These are phyloP conservation scores for Cystobasidium onofrii DNA, from an alignment of 768 basidiomycete species.

Conservation along the genomic window DNA sequence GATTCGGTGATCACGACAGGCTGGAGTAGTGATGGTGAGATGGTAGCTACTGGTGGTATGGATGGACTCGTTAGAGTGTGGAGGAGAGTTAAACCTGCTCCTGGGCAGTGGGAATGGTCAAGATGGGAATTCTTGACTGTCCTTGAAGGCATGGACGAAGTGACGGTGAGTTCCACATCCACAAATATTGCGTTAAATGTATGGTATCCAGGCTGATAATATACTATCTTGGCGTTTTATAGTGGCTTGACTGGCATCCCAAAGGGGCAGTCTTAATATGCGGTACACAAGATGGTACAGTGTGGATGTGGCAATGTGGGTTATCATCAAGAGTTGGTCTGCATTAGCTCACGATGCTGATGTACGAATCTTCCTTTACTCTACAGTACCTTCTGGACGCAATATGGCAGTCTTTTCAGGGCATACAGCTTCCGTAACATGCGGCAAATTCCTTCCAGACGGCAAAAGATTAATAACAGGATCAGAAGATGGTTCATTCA, in stretches of 20 bases:
- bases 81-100: slow-evolving; percentile 56
- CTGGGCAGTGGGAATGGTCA: slow-evolving; percentile 56
- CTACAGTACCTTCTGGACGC: slow-evolving; percentile 81
- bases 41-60: slow-evolving; percentile 95
- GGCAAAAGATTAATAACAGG: slow-evolving; percentile 85
- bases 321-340: too few relatives aligned
- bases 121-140: slow-evolving; percentile 92
- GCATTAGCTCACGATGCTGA: too few relatives aligned
- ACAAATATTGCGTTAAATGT: too few relatives aligned
- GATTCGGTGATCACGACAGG: slow-evolving; percentile 74
- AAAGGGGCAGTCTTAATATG: slow-evolving; percentile 79
- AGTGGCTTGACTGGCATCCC: slow-evolving; percentile 97
- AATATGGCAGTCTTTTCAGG: slow-evolving; percentile 95
- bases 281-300: slow-evolving; percentile 83
- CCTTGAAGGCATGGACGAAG: slow-evolving; percentile 88
- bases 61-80: slow-evolving; percentile 89
- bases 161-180: slow-evolving; percentile 69
- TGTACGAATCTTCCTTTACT: slow-evolving; percentile 12
- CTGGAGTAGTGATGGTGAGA: slow-evolving; percentile 82
- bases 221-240: neutral
- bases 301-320: slow-evolving; percentile 96
- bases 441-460: slow-evolving; percentile 85
- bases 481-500: slow-evolving; percentile 68
- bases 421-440: slow-evolving; percentile 72
- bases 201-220: too few relatives aligned